Conservation (phyloP, 176 grass and related monocot genomes). For the Puccinellia tenuiflora region DNA sequence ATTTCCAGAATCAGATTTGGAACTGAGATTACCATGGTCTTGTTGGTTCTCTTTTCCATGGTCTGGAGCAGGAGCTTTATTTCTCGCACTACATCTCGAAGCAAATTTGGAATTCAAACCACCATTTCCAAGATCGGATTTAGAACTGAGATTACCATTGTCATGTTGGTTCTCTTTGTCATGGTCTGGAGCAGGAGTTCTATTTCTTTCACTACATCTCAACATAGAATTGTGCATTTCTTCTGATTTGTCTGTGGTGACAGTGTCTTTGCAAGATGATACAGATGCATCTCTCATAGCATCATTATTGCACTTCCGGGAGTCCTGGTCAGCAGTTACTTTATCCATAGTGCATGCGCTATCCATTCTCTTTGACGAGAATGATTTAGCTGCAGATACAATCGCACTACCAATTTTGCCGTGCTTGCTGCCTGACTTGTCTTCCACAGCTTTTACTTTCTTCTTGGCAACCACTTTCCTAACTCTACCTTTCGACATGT, state of each 20-base stretch:
- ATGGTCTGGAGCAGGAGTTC: constrained; percentile 27
- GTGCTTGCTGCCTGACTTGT: constrained; percentile 20
- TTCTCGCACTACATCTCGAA: not conserved
- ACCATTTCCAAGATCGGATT: constrained; percentile 6
- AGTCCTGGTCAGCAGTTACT: not conserved
- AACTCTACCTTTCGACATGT: not conserved
- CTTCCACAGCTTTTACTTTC: constrained; percentile 41
- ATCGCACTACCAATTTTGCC: constrained; percentile 33
- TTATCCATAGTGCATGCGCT: constrained; percentile 6
- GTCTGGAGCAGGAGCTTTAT: constrained; percentile 30
- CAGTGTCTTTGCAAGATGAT: not conserved
- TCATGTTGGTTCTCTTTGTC: constrained; percentile 57
- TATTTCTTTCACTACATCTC: constrained; percentile 38
- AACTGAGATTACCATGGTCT: constrained; percentile 9
- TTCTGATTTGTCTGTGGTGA: constrained; percentile 16
- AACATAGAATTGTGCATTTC: constrained; percentile 16
- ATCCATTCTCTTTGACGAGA: constrained; percentile 12
- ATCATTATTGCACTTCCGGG: constrained; percentile 7
- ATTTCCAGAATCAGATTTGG: constrained; percentile 8
- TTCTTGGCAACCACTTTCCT: constrained; percentile 68
- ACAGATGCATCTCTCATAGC: constrained; percentile 25
- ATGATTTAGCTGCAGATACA: constrained; percentile 33
- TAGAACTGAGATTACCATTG: constrained; percentile 15
- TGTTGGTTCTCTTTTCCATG: constrained; percentile 59
- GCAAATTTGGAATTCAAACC: constrained; percentile 15